phyloP scores from a whole-genome alignment of 108 stramenopile species.

The Schizochytrium sp. region DNA sequence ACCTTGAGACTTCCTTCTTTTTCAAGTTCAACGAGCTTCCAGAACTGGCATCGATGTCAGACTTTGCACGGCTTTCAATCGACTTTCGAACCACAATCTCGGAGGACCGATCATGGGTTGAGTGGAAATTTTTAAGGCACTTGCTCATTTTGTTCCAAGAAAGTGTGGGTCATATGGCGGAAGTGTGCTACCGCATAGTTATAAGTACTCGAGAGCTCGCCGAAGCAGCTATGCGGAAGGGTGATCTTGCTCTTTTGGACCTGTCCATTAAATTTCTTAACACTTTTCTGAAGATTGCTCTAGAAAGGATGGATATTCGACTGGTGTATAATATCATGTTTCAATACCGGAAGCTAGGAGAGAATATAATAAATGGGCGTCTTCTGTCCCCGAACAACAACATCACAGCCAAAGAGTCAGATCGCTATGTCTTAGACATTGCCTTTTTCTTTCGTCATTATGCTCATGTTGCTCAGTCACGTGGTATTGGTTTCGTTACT shows the following conservation, averaged over 20 bases:
- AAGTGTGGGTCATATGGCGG: conserved; percentile 11
- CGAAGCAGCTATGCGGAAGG: conserved; percentile 28
- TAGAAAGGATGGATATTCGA: not conserved
- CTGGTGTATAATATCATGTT: conserved; percentile 50
- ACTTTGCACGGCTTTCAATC: conserved; percentile 7
- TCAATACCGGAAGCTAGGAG: conserved; percentile 49
- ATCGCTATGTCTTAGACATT: conserved; percentile 13
- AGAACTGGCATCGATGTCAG: not conserved
- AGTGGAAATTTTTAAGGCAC: conserved; percentile 37
- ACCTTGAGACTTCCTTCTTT: not conserved
- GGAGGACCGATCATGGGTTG: conserved; percentile 20
- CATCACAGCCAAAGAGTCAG: not conserved
- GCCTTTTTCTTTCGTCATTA: conserved; percentile 34
- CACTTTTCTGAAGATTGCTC: conserved; percentile 5
- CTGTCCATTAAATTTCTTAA: conserved; percentile 43
- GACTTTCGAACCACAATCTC: conserved; percentile 1
- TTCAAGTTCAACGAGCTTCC: not conserved
- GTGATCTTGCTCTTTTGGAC: not conserved
- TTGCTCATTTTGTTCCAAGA: conserved; percentile 39
- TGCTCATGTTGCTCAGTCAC: not conserved
- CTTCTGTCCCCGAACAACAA: not conserved
- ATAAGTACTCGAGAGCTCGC: conserved; percentile 9
- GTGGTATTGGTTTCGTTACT: not conserved
- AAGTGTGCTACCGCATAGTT: conserved; percentile 39
- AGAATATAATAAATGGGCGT: conserved; percentile 25